Evolutionary conservation across 1,284 basidiomycete species (phyloP).

Genomic region (Wallemia mellicola): DNA sequence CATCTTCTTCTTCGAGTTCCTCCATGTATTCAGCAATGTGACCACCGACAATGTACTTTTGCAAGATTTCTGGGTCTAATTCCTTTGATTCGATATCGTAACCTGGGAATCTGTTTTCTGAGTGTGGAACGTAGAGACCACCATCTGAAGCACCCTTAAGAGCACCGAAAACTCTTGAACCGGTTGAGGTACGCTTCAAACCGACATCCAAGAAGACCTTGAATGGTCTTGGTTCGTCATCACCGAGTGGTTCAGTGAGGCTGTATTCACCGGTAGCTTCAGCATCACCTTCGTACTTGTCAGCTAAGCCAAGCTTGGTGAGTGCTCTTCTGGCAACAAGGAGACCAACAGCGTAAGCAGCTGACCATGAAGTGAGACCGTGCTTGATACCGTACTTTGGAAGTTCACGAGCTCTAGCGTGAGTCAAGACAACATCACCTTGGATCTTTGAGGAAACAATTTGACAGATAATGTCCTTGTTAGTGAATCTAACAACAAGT

Average conservation of each 20-base stretch:
- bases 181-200: slow-evolving; percentile 90
- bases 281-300: slow-evolving; percentile 89
- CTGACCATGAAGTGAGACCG: slow-evolving; percentile 95
- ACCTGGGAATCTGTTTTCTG: slow-evolving; percentile 93
- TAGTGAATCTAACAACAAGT: slow-evolving; percentile 90
- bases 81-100: slow-evolving; percentile 83
- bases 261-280: slow-evolving; percentile 71
- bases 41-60: slow-evolving; percentile 95
- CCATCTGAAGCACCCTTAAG: slow-evolving; percentile 98
- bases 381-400: slow-evolving; percentile 91
- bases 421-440: slow-evolving; percentile 78
- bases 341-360: slow-evolving; percentile 93
- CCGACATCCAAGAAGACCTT: slow-evolving; percentile 97
- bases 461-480: slow-evolving; percentile 71
- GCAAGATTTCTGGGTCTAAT: slow-evolving; percentile 75
- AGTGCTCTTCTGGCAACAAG: slow-evolving; percentile 82
- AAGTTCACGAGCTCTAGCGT: slow-evolving; percentile 71
- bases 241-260: slow-evolving; percentile 54
- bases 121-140: slow-evolving; percentile 93
- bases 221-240: slow-evolving; percentile 89
- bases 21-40: slow-evolving; percentile 99
- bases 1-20: slow-evolving; percentile 95
- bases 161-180: slow-evolving; percentile 91
- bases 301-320: slow-evolving; percentile 78
- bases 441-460: slow-evolving; percentile 77